Conservation (phyloP, 306 rosid genomes). For the Inga laurina region DNA sequence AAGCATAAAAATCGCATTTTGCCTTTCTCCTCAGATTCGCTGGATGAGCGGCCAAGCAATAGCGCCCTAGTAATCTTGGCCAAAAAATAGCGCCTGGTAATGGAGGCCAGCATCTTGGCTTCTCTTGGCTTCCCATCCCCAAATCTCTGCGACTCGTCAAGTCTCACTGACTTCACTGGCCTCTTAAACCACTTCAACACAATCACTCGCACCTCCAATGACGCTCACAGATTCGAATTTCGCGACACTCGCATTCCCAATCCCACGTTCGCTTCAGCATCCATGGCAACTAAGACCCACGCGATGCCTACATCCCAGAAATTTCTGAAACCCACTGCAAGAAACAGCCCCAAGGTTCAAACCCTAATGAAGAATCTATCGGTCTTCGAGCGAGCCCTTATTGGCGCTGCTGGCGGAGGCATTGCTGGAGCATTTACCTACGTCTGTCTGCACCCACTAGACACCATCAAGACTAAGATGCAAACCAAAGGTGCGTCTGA, state of each 20-base stretch:
- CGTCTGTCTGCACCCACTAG: slow-evolving; percentile 86
- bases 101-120: slow-evolving; percentile 78
- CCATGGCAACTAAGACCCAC: slow-evolving; percentile 41
- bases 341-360: slow-evolving; percentile 37
- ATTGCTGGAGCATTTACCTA: slow-evolving; percentile 97
- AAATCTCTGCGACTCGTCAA: slow-evolving; percentile 26
- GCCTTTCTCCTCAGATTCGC: too few relatives aligned
- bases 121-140: slow-evolving; percentile 66
- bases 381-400: slow-evolving; percentile 78
- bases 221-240: not conserved
- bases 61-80: too few relatives aligned
- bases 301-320: slow-evolving; percentile 23
- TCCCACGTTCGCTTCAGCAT: slow-evolving; percentile 46
- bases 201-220: slow-evolving; percentile 1
- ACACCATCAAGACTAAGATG: slow-evolving; percentile 84
- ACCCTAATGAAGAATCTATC: slow-evolving; percentile 57
- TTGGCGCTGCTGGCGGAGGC: slow-evolving; percentile 87
- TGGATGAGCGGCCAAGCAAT: too few relatives aligned
- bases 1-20: too few relatives aligned
- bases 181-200: slow-evolving; percentile 42
- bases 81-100: not conserved
- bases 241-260: not conserved
- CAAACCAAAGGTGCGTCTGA: slow-evolving; percentile 83
- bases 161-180: slow-evolving; percentile 49
- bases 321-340: slow-evolving; percentile 39